Base-by-base conservation (phyloP, 2,329 filamentous ascomycete genomes). In the Pyrenophora graminea region DNA sequence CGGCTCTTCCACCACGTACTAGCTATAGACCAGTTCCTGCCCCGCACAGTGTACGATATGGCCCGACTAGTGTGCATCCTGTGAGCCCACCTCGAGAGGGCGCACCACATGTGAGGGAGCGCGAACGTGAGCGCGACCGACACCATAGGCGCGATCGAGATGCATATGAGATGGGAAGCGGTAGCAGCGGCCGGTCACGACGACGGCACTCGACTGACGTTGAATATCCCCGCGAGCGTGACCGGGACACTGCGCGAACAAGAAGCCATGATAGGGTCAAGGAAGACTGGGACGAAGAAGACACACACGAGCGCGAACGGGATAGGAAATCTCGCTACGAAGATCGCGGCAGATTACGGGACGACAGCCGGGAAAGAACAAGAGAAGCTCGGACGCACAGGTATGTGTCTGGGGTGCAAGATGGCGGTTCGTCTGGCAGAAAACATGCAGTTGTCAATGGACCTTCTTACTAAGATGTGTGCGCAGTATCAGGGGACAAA, bases 371-470 rank as follows among this genome's bases (percentile, higher is more conserved):
- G 12, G 61, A 55, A 17, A 48, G 55, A 19, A 43, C 50, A 56
- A 8, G 59, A 48, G 13, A 55, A 53, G 18, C 60, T 15, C 61
- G 61, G 21, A 53, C 55, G 51, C 67, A 70, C 46, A 61, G 70
- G 55, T 71, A 72, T 66, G 68, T 72, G 44, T 45, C 57, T 19
- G 65, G 68, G 8, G 66, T 70, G 44, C 62, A 69, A 53, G 66
- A 71, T 43, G 70, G 70, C n/a, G 68, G 19, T 5, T 21, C 70
- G 18, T 60, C 64, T 37, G 70, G 71, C 36, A 43, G 69, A 18
- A 58, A 63, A 51, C 71, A 71, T 61, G 67, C 69, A 36, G 62
- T 69, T 44, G 45, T 44, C 12, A 59, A 48, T 49, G 50, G 46
- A 27, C 33, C 45, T 39, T 49, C 54, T 50, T 66, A 66, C 60